Percentiles rank a stretch among this genome's conserved stretches.
Evolutionary conservation across 2,329 filamentous ascomycete genomes (phyloP).

Genomic region (Xylariaceae sp.): DNA sequence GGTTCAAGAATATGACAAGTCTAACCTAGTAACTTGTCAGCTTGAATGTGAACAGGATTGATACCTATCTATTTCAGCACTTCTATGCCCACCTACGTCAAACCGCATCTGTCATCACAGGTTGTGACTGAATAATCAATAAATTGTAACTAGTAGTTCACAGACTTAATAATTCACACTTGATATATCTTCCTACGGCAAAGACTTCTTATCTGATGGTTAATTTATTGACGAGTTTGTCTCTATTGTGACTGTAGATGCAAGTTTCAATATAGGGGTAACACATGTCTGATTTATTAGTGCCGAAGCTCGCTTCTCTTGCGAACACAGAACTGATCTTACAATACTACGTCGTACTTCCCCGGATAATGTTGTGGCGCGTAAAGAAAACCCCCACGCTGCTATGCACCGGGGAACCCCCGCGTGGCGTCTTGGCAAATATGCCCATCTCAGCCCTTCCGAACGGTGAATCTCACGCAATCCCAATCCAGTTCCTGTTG

Average conservation of each 20-base stretch:
- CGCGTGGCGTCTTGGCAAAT: constrained; percentile 20
- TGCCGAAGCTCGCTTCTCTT: neutral
- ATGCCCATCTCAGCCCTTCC: constrained; percentile 22
- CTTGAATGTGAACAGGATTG: neutral
- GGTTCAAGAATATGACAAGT: neutral
- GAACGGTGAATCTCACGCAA: constrained; percentile 25
- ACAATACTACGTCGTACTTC: neutral
- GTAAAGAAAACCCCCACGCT: constrained; percentile 29
- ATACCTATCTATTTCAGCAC: neutral
- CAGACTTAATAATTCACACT: neutral
- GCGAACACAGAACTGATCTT: neutral
- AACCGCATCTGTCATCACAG: neutral
- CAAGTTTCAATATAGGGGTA: neutral
- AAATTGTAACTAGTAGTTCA: too few species aligned
- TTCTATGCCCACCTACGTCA: neutral
- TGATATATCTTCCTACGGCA: neutral
- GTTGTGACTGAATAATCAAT: neutral
- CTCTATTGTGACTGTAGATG: too few species aligned
- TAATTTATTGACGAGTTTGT: too few species aligned
- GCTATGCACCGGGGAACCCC: constrained; percentile 26
- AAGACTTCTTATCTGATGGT: neutral
- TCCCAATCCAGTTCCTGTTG: constrained; percentile 14
- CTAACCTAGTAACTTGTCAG: too few species aligned
- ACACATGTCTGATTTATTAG: neutral
- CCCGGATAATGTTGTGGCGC: constrained; percentile 18